Percentiles rank a stretch among this genome's conserved stretches.
Evolutionary conservation across 2,329 filamentous ascomycete genomes (phyloP).

Genomic region (Hymenoscyphus repandus): DNA sequence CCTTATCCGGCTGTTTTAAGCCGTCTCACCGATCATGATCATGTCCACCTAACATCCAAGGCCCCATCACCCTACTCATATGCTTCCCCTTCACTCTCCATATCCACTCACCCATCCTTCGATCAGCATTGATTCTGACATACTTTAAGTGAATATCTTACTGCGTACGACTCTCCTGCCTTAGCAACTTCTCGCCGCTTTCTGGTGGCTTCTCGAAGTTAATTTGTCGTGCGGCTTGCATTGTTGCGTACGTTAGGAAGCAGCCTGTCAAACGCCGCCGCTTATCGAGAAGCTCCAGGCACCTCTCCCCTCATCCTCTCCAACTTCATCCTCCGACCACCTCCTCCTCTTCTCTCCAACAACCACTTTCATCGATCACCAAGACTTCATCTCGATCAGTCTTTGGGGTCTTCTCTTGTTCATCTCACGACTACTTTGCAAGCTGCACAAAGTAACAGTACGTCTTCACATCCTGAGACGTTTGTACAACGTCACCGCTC

Average conservation of each 20-base stretch:
- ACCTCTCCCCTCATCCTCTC: slow-evolving; percentile 12
- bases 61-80: no score
- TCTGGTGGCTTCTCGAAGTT: slow-evolving; percentile 13
- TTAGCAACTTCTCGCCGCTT: background rate
- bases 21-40: no score
- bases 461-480: slow-evolving; percentile 16
- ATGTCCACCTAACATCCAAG: no score
- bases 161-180: no score
- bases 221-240: slow-evolving; percentile 11
- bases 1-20: no score
- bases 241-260: slow-evolving; percentile 9
- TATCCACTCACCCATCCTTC: no score
- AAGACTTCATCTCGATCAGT: slow-evolving; percentile 4
- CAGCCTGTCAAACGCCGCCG: slow-evolving; percentile 8
- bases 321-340: slow-evolving; percentile 1
- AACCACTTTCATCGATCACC: background rate
- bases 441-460: slow-evolving; percentile 13
- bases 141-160: no score
- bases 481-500: slow-evolving; percentile 24
- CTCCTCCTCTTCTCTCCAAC: background rate
- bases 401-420: slow-evolving; percentile 2
- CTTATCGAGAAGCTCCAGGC: slow-evolving; percentile 17
- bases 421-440: slow-evolving; percentile 7
- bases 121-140: no score
- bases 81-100: no score